Base-by-base conservation (phyloP, 805 yeast species). In the Starmerella stigmatis region DNA sequence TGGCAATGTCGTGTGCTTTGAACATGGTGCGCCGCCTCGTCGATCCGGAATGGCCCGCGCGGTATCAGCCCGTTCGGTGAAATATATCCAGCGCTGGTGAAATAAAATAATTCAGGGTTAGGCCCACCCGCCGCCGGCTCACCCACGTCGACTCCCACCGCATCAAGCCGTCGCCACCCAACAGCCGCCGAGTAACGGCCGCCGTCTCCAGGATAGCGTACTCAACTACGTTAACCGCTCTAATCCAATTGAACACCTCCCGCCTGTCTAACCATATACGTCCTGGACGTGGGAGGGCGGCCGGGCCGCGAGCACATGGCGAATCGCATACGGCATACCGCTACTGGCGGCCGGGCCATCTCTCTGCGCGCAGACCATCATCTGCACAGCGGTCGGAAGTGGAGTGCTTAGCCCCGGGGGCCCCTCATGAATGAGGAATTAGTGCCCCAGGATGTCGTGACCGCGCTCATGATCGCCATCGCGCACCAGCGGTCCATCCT, bases 1-100 rank as follows among this genome's bases (percentile, higher is more conserved):
- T 92, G 64, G 89, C 96, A 10, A 89, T 79, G 59, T 86, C 83
- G 62, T 88, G 96, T 2, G 59, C 54, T 26, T 54, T 57, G 44
- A 55, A 57, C 60, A 57, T 57, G 11, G 23, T 25, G 12, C 26
- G 10, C 7, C 26, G 26, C 26, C n/a, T n/a, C n/a, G n/a, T n/a
- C 6, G 8, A 41, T 9, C 7, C 15, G 11, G 27, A 5, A 8
- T 19, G 22, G 22, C 32, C 16, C n/a, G n/a, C n/a, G n/a, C n/a
- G n/a, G n/a, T n/a, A n/a, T n/a, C n/a, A n/a, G n/a, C n/a, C n/a
- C n/a, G n/a, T n/a, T n/a, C n/a, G n/a, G n/a, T n/a, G n/a, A n/a
- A 15, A 28, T 11, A 28, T n/a, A 28, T 15, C 13, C n/a, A n/a
- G n/a, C n/a, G n/a, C n/a, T n/a, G n/a, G n/a, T n/a, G n/a, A n/a